These are phyloP conservation scores for Blepharisma undulans DNA, from an alignment of 169 alveolate genomes.

Conservation along the genomic window DNA sequence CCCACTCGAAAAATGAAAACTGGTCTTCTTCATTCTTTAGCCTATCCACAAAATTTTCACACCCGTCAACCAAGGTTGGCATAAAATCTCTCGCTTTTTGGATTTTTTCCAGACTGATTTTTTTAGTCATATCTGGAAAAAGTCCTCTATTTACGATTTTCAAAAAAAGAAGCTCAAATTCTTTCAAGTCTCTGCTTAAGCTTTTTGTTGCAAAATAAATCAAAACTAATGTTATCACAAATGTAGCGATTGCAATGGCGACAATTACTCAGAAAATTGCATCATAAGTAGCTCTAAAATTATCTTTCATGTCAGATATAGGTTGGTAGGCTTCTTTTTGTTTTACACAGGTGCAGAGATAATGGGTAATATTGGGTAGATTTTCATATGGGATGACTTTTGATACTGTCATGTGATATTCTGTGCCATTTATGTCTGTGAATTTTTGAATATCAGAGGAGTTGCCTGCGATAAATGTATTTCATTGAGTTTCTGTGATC, in stretches of 20 bases:
- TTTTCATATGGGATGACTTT: not conserved
- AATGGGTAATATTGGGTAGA: not conserved
- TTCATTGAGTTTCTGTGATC: not conserved
- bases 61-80: not conserved
- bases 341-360: not conserved
- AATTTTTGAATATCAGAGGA: not conserved
- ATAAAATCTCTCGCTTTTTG: not conserved
- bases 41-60: not conserved
- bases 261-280: not conserved
- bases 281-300: not conserved
- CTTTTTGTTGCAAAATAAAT: not conserved
- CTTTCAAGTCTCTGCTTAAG: not conserved
- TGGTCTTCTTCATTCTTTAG: not conserved
- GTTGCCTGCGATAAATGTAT: not conserved
- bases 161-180: not conserved
- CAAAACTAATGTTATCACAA: not conserved
- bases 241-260: not conserved
- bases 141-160: not conserved
- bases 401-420: not conserved
- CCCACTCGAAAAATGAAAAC: not conserved
- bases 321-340: not conserved
- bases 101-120: not conserved
- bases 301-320: not conserved
- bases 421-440: not conserved
- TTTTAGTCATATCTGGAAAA: conserved; percentile 16